phyloP scores from a whole-genome alignment of 2,329 filamentous ascomycete species.

The Epichloe sylvatica region DNA sequence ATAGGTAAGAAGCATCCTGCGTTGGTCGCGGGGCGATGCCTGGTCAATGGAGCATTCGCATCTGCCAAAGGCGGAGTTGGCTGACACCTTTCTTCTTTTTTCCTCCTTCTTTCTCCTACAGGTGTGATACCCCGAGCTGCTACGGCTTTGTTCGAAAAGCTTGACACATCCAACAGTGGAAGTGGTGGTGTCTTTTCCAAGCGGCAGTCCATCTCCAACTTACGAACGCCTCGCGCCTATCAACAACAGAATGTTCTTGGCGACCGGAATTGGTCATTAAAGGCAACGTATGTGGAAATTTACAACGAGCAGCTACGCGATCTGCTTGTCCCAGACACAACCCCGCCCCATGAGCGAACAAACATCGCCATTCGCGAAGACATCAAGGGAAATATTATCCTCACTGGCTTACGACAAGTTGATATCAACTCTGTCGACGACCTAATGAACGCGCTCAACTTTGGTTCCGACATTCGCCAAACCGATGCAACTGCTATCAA shows the following conservation, averaged over 20 bases:
- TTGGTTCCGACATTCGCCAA: slow-evolving; percentile 86
- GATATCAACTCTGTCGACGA: slow-evolving; percentile 87
- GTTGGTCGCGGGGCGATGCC: background rate
- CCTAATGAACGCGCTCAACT: slow-evolving; percentile 74
- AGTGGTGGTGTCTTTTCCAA: slow-evolving; percentile 39
- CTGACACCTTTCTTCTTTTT: background rate
- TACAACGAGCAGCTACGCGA: slow-evolving; percentile 96
- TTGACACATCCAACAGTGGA: slow-evolving; percentile 47
- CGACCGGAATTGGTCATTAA: slow-evolving; percentile 79
- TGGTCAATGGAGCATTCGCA: background rate
- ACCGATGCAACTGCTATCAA: slow-evolving; percentile 97
- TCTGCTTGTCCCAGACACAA: slow-evolving; percentile 65
- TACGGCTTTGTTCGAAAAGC: slow-evolving; percentile 71
- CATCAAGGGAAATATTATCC: slow-evolving; percentile 80
- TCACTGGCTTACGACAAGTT: slow-evolving; percentile 79
- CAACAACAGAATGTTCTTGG: slow-evolving; percentile 30
- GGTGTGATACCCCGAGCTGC: slow-evolving; percentile 94
- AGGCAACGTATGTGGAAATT: slow-evolving; percentile 90
- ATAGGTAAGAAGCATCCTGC: slow-evolving; percentile 48
- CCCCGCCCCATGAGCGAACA: slow-evolving; percentile 54
- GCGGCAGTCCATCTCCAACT: slow-evolving; percentile 35
- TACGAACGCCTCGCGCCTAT: slow-evolving; percentile 68
- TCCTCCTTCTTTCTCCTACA: slow-evolving; percentile 19
- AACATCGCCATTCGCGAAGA: slow-evolving; percentile 90
- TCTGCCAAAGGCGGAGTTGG: background rate